Conservation (phyloP, 192 early-diverging fungal species). For the Coemansia reversa region DNA sequence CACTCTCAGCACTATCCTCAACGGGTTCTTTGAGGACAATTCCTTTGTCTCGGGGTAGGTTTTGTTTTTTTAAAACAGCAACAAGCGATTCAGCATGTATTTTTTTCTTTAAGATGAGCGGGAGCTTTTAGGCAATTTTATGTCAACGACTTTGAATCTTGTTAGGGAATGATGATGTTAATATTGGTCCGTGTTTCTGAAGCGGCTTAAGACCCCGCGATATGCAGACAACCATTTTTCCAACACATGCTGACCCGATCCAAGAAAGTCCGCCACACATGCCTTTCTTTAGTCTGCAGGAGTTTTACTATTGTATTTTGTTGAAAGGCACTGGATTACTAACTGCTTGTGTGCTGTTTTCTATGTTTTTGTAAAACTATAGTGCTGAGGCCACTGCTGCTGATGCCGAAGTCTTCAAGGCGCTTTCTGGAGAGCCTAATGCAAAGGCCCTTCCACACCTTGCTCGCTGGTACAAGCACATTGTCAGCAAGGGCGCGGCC, state of each 20-base stretch:
- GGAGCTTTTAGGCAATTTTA: neutral
- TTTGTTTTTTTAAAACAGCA: neutral
- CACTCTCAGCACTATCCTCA: conserved; percentile 67
- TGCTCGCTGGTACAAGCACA: conserved; percentile 96
- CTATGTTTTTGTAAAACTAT: neutral
- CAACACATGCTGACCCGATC: conserved; percentile 31
- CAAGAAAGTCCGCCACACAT: neutral
- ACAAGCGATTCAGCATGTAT: too few relatives aligned
- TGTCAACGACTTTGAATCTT: neutral
- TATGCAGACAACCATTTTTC: conserved; percentile 50
- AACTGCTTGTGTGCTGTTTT: neutral
- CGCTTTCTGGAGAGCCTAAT: conserved; percentile 69
- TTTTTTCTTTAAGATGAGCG: neutral
- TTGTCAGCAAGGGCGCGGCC: conserved; percentile 56
- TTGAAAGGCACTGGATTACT: neutral
- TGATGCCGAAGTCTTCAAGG: conserved; percentile 86
- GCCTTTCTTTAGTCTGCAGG: neutral
- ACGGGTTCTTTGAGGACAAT: conserved; percentile 74
- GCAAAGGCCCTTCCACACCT: conserved; percentile 78
- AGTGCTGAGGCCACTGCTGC: conserved; percentile 75
- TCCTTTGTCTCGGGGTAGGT: conserved; percentile 79
- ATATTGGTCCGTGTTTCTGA: conserved; percentile 64
- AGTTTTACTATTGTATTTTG: neutral
- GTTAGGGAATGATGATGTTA: conserved; percentile 52
- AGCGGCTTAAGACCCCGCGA: conserved; percentile 65